Evolutionary conservation across 768 basidiomycete species (phyloP).

Genomic region (Rossbeevera mucosa): DNA sequence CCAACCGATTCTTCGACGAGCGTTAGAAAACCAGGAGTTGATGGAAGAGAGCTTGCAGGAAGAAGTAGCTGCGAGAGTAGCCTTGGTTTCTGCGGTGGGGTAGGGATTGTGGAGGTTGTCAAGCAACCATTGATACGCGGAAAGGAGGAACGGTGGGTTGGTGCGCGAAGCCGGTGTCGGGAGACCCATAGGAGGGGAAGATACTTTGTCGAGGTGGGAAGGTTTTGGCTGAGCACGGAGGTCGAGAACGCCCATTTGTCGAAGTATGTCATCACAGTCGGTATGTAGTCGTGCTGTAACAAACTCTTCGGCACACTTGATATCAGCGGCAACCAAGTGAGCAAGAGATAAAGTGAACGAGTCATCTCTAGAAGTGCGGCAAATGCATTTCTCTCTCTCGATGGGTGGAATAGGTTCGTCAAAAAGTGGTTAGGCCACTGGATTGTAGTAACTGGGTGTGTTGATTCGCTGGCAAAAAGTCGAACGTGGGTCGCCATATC

Average conservation of each 20-base stretch:
- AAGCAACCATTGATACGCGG: constrained; percentile 41
- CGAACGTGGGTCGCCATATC: not conserved
- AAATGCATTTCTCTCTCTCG: not conserved
- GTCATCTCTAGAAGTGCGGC: not conserved
- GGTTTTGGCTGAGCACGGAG: not conserved
- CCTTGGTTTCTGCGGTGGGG: constrained; percentile 32
- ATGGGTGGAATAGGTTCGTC: constrained; percentile 1
- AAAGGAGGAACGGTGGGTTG: not conserved
- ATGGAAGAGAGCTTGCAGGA: constrained; percentile 27
- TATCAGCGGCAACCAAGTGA: not conserved
- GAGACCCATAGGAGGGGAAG: not conserved
- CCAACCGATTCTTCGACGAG: constrained; percentile 52
- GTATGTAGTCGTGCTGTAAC: not conserved
- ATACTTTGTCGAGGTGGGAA: not conserved
- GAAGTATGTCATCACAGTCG: constrained; percentile 9
- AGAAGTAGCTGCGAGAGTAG: constrained; percentile 21
- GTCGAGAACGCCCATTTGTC: not conserved
- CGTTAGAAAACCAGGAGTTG: constrained; percentile 46
- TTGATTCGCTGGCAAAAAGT: not conserved
- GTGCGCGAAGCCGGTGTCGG: not conserved
- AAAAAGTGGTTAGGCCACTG: not conserved
- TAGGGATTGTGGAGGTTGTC: constrained; percentile 50
- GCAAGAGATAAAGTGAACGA: not conserved
- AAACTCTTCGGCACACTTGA: not conserved
- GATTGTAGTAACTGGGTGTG: not conserved